Evolutionary conservation across 1,284 basidiomycete species (phyloP), one percentile per base, ranked within the genome.

Genomic region (Marasmius sp.): DNA sequence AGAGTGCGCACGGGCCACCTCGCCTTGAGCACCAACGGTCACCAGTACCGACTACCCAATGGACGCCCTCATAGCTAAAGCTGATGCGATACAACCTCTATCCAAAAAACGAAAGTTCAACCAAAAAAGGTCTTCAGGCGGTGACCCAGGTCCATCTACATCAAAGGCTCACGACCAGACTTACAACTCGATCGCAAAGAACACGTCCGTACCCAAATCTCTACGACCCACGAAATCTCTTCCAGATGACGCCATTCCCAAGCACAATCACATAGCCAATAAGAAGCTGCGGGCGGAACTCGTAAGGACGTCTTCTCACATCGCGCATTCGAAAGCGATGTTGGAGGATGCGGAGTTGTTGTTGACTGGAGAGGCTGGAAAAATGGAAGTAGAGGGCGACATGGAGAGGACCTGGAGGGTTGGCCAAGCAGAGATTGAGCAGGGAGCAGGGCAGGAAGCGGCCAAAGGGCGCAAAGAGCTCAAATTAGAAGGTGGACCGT

Each of bases 381-480:
- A 80, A 65, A 84, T 97, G 64, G 82, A 92, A 70, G 81, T 83
- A 14, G 93, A 95, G 66, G 83, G 81, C 2, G 88, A 87, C 60
- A 79, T 97, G 76, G 97, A 98, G 71, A 79, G 87, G 67, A 98
- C 97, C 4, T 98, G 95, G 93, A 83, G 92, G 60, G 83, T 96
- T 6, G 84, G 85, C 0, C 97, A 99, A 77, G 79, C 82, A 9
- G 93, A 97, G 67, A 92, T 98, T 65, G 79, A 79, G 11, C 71
- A 81, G 0, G 81, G 80, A 9, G 88, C 93, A 0, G 94, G 94
- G 0, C 79, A 85, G 58, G 91, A 92, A 65, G 88, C 88, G 2
- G 87, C 88, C 1, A 83, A 77, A 60, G 94, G 95, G 49, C 79
- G 91, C 55, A 90, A 86, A 69, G 93, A 95, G 72, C 86, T 93